Evolutionary conservation across 805 yeast species (phyloP).

Genomic region (Candida hispaniensis): DNA sequence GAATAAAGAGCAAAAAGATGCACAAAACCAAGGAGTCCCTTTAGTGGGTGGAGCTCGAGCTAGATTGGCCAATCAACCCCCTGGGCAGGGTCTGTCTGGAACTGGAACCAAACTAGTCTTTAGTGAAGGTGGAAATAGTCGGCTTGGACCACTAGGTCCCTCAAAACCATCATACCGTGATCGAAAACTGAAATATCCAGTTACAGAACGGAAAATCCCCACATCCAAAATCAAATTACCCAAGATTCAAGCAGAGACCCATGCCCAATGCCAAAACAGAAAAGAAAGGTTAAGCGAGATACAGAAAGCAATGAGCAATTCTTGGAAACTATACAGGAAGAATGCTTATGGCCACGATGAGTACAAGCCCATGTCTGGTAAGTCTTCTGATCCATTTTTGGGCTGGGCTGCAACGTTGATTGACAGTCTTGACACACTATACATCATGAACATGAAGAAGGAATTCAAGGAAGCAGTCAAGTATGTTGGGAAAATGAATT

Average conservation of each 20-base stretch:
- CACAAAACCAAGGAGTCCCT: too few species aligned
- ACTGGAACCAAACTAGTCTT: too few species aligned
- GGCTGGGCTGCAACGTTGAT: conserved; percentile 46
- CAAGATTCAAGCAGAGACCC: conserved; percentile 20
- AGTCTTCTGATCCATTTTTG: conserved; percentile 32
- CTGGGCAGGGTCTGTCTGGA: too few species aligned
- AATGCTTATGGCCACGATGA: conserved; percentile 41
- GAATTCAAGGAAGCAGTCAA: conserved; percentile 34
- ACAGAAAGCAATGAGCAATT: conserved; percentile 31
- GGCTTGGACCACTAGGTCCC: too few species aligned
- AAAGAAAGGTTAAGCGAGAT: conserved; percentile 26
- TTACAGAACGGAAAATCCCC: too few species aligned
- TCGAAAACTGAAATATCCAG: too few species aligned
- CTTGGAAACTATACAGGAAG: conserved; percentile 38
- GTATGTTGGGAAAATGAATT: conserved; percentile 32
- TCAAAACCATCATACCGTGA: too few species aligned
- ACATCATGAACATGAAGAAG: conserved; percentile 35
- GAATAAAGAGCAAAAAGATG: too few species aligned
- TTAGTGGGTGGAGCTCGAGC: too few species aligned
- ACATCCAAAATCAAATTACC: too few species aligned
- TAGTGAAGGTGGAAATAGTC: too few species aligned
- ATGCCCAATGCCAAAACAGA: background rate
- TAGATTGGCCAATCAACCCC: too few species aligned
- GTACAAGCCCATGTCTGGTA: conserved; percentile 32
- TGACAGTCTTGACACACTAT: conserved; percentile 44